Percentiles rank a stretch among this genome's conserved stretches.
Evolutionary conservation across 306 rosid genomes (phyloP).

Genomic region (Fragaria iinumae): DNA sequence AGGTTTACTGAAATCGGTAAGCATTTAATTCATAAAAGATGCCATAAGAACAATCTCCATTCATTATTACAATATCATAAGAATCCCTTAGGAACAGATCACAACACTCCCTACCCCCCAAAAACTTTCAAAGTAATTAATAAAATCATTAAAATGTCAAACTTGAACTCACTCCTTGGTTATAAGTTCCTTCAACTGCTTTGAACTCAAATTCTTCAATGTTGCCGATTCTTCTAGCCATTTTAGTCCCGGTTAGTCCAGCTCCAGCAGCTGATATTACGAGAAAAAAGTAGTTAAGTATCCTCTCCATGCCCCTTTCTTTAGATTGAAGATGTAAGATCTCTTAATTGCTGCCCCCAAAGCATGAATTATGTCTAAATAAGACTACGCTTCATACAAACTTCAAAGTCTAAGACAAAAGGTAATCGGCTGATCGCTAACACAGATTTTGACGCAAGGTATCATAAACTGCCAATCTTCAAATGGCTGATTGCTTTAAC

Average conservation of each 20-base stretch:
- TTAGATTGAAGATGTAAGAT: not conserved
- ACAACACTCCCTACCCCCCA: not conserved
- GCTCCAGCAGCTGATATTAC: constrained; percentile 55
- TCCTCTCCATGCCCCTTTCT: constrained; percentile 3
- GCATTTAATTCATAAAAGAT: constrained; percentile 1
- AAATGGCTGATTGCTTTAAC: not conserved
- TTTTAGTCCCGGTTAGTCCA: constrained; percentile 54
- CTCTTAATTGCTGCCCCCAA: not conserved
- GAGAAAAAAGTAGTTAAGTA: constrained; percentile 25
- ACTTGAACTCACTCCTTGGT: constrained; percentile 53
- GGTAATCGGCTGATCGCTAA: not conserved
- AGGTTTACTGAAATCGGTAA: constrained; percentile 22
- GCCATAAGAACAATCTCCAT: not conserved
- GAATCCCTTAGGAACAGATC: not conserved
- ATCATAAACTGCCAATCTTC: not conserved
- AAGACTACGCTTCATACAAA: not conserved
- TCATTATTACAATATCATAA: not conserved
- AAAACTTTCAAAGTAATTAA: not conserved
- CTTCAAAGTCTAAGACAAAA: not conserved
- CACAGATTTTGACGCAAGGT: not conserved
- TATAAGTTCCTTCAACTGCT: constrained; percentile 35
- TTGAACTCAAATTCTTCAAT: constrained; percentile 64
- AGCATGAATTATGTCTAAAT: not conserved
- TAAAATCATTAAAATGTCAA: not conserved
- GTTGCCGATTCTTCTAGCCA: constrained; percentile 59